These are phyloP conservation scores for Graphium sp. DNA, from an alignment of 2,329 filamentous ascomycete species.

Conservation along the genomic window DNA sequence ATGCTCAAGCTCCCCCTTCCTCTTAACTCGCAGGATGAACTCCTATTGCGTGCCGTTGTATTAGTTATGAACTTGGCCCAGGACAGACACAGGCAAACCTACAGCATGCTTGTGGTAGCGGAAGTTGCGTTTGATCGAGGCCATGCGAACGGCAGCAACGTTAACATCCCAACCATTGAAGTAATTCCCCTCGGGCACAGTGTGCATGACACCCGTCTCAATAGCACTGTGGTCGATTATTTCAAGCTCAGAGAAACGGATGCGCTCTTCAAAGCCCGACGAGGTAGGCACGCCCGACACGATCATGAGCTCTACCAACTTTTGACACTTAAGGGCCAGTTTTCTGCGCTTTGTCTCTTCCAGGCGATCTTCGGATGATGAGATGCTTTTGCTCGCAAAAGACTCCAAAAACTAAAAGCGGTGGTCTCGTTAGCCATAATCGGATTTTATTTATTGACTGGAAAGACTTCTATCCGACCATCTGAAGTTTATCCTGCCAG, in stretches of 20 bases:
- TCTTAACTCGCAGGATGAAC: conserved; percentile 77
- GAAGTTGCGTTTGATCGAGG: conserved; percentile 68
- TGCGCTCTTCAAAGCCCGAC: conserved; percentile 92
- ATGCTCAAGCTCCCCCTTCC: conserved; percentile 55
- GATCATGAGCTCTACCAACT: conserved; percentile 98
- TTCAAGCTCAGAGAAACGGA: conserved; percentile 91
- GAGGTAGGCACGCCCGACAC: conserved; percentile 91
- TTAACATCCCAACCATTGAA: conserved; percentile 98
- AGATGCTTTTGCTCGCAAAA: conserved; percentile 93
- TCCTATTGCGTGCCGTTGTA: conserved; percentile 37
- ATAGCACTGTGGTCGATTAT: conserved; percentile 89
- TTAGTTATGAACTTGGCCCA: background rate
- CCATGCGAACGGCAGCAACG: conserved; percentile 73
- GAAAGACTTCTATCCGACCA: conserved; percentile 38
- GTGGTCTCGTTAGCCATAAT: conserved; percentile 1
- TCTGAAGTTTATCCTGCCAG: conserved; percentile 95
- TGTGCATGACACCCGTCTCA: conserved; percentile 73
- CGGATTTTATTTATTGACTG: background rate
- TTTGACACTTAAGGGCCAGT: conserved; percentile 80
- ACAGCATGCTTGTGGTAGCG: conserved; percentile 84
- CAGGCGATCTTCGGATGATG: conserved; percentile 84
- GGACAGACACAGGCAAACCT: conserved; percentile 15
- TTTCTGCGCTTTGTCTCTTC: conserved; percentile 94
- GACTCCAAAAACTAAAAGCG: conserved; percentile 70
- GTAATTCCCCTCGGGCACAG: conserved; percentile 76